A percentile compares a stretch with the other conserved stretches of the same genome.
Conservation (phyloP, 768 basidiomycete species). For the Lactarius indigo region DNA sequence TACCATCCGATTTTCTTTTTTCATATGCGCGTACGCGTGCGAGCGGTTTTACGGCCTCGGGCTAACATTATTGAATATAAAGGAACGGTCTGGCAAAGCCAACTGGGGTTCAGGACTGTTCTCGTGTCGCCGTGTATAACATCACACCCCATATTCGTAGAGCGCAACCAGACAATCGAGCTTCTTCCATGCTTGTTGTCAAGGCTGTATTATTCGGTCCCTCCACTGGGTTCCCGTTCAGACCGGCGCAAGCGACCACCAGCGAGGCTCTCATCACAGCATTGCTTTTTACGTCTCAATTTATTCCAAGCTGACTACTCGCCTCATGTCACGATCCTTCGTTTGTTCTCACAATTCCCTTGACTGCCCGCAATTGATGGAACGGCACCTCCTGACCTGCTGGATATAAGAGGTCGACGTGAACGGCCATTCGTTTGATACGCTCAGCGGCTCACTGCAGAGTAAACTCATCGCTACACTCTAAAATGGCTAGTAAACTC, state of each 20-base stretch:
- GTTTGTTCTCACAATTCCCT: background rate
- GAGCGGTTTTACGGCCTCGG: too few species aligned
- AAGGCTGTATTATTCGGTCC: background rate
- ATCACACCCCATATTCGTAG: too few species aligned
- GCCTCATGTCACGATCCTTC: background rate
- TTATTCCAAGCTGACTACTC: too few species aligned
- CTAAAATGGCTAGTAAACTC: slow-evolving; percentile 23
- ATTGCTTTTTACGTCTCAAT: background rate
- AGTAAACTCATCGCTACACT: background rate
- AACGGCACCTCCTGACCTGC: background rate
- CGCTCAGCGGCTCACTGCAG: background rate
- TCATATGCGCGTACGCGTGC: background rate
- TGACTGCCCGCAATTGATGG: background rate
- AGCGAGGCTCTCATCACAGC: background rate
- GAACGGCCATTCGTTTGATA: background rate
- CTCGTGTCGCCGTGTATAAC: too few species aligned
- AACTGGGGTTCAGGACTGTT: too few species aligned
- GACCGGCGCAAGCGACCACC: background rate
- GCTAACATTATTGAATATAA: too few species aligned
- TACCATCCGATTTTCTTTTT: background rate
- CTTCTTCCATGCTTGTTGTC: background rate
- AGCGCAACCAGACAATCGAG: too few species aligned
- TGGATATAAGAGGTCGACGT: background rate
- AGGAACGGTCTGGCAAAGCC: too few species aligned
- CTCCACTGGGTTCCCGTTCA: background rate